A percentile compares a stretch with the other conserved stretches of the same genome.
Evolutionary conservation across 345 rosid species (phyloP).

Genomic region (Hypericum androsaemum): DNA sequence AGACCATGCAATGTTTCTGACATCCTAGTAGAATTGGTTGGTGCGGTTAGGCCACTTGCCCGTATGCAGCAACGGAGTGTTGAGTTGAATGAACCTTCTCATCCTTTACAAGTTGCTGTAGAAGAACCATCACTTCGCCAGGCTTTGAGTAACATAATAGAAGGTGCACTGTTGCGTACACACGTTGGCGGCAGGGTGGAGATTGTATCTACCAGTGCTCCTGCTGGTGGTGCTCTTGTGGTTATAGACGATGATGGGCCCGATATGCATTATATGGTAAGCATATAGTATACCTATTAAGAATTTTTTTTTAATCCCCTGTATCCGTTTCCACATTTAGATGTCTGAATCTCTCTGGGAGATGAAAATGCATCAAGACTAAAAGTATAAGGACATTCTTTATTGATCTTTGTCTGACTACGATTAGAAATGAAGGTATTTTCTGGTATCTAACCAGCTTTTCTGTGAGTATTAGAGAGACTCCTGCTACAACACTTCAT

Average conservation of each 20-base stretch:
- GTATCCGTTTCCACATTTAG: too few relatives aligned
- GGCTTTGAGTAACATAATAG: constrained; percentile 86
- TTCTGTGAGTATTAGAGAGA: too few relatives aligned
- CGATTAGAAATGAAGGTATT: too few relatives aligned
- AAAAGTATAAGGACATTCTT: too few relatives aligned
- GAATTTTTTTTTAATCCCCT: too few relatives aligned
- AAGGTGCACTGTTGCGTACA: constrained; percentile 89
- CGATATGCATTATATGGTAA: constrained; percentile 93
- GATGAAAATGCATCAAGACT: too few relatives aligned
- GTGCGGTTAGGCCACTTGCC: constrained; percentile 72
- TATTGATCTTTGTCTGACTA: too few relatives aligned
- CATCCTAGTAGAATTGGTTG: constrained; percentile 66
- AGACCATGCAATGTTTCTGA: constrained; percentile 81
- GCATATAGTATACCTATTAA: neutral
- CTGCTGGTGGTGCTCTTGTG: constrained; percentile 72
- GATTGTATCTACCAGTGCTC: constrained; percentile 59
- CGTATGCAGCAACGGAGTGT: constrained; percentile 61
- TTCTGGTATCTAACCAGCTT: too few relatives aligned
- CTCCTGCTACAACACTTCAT: too few relatives aligned
- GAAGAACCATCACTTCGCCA: constrained; percentile 86
- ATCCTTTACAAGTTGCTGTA: constrained; percentile 58
- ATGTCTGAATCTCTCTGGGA: too few relatives aligned
- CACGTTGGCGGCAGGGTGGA: constrained; percentile 70
- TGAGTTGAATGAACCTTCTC: constrained; percentile 44
- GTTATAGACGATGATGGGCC: constrained; percentile 90